Evolutionary conservation across 192 early-diverging fungal genomes (phyloP), one percentile per base, ranked within the genome.

Genomic region (Spizellomyces sp.): DNA sequence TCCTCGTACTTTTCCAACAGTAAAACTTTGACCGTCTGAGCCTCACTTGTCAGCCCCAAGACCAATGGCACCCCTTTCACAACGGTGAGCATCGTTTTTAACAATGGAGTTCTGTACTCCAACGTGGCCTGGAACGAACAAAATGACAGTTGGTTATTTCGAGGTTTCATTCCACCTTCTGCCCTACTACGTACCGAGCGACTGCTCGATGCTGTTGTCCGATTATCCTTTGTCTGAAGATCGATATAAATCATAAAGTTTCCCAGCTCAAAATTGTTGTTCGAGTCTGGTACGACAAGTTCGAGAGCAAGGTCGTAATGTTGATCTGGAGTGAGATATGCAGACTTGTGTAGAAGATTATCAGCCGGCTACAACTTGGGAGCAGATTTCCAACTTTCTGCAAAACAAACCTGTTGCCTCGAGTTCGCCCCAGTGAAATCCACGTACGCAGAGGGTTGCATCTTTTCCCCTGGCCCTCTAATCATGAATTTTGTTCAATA

Each of bases 161-260:
- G 27, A 36, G 27, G 27, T 3, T 36, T 36, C 27, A 0, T 36
- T 36, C 27, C 27, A 36, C 27, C 0, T 36, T 17, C 4, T 46
- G 36, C 44, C 8, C 27, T 0, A 61, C 27, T 48, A 70, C 73
- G 54, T 36, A 82, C 84, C n/a, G 89, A 81, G 4, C 89, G 82
- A 7, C 69, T 69, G 58, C 79, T 60, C 22, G 54, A 22, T 19
- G 78, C 70, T 8, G 81, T 69, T 0, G 72, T 73, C 46, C 61
- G 45, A 62, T 80, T 84, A 4, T 54, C 59, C 14, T 76, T 57
- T 41, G 74, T 71, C n/a, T 69, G 72, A 44, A 92, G 70, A 27
- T 86, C 81, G 48, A 90, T 36, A 14, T 67, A 56, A 17, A 92
- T 82, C 91, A 92, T 92, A 70, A 92, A 90, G 77, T 85, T 88